phyloP scores from a whole-genome alignment of 805 yeast species.

The Ogataea haglerorum region DNA sequence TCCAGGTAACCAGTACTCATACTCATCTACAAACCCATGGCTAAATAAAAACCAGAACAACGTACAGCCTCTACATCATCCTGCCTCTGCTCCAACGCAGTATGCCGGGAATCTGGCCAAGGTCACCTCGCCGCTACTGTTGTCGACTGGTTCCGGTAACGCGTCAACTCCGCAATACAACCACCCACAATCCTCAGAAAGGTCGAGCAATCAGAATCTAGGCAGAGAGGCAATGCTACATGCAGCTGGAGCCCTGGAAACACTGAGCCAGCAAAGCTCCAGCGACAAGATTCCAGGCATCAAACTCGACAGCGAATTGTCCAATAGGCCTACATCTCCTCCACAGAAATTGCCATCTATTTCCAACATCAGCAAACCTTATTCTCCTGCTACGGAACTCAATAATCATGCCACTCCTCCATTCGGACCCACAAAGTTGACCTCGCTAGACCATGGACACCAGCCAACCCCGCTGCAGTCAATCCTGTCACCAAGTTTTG shows the following conservation, averaged over 20 bases:
- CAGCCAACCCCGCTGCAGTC: conserved; percentile 22
- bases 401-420: conserved; percentile 25
- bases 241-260: conserved; percentile 42
- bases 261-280: conserved; percentile 33
- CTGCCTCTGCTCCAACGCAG: conserved; percentile 66
- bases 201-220: conserved; percentile 28
- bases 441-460: conserved; percentile 19
- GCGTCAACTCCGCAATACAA: conserved; percentile 30
- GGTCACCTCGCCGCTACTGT: conserved; percentile 61
- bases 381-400: conserved; percentile 32
- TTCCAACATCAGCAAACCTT: conserved; percentile 25
- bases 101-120: conserved; percentile 62
- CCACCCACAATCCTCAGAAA: conserved; percentile 38
- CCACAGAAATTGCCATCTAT: conserved; percentile 28
- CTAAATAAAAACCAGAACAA: conserved; percentile 25
- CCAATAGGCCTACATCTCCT: conserved; percentile 18
- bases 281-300: conserved; percentile 31
- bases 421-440: conserved; percentile 24
- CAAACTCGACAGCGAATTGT: conserved; percentile 27
- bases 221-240: conserved; percentile 34
- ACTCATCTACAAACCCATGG: conserved; percentile 29
- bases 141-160: conserved; percentile 46
- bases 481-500: conserved; percentile 31
- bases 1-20: conserved; percentile 30
- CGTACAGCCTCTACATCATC: conserved; percentile 60